Percentiles rank a stretch among this genome's conserved stretches.
phyloP scores from a whole-genome alignment of 352 stramenopile genomes.

The Globisporangium spinosum region DNA sequence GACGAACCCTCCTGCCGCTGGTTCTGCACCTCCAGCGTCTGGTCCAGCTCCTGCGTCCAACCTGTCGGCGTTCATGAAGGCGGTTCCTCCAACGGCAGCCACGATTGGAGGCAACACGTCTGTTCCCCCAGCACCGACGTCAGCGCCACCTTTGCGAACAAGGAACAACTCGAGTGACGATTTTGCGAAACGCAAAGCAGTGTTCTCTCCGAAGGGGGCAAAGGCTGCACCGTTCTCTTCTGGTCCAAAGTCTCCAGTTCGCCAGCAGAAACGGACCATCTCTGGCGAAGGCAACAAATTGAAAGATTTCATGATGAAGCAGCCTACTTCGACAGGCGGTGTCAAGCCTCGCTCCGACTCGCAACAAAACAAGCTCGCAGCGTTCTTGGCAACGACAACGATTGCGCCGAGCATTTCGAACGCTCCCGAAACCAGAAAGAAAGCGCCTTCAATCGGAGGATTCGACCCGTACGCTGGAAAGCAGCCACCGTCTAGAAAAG shows the following conservation, averaged over 20 bases:
- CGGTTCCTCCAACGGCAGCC: constrained; percentile 25
- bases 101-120: constrained; percentile 5
- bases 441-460: constrained; percentile 24
- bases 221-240: constrained; percentile 21
- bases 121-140: constrained; percentile 23
- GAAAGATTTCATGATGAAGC: constrained; percentile 74
- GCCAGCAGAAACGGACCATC: constrained; percentile 7
- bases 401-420: constrained; percentile 30
- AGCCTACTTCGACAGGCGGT: constrained; percentile 32
- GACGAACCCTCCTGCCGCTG: constrained; percentile 49
- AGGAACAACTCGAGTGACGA: constrained; percentile 34
- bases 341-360: constrained; percentile 53
- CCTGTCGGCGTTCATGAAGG: constrained; percentile 28
- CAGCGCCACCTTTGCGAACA: constrained; percentile 23
- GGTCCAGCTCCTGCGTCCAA: constrained; percentile 21
- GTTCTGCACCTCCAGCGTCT: constrained; percentile 14
- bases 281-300: constrained; percentile 54
- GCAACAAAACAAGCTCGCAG: constrained; percentile 67
- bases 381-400: constrained; percentile 69
- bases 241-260: constrained; percentile 13
- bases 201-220: constrained; percentile 44
- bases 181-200: constrained; percentile 61
- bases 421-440: constrained; percentile 11
- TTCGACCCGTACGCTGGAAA: constrained; percentile 27
- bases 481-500: background rate